Percentiles rank a stretch among this genome's conserved stretches.
Conservation (phyloP, 169 alveolate genomes). For the Plasmodium gonderi region DNA sequence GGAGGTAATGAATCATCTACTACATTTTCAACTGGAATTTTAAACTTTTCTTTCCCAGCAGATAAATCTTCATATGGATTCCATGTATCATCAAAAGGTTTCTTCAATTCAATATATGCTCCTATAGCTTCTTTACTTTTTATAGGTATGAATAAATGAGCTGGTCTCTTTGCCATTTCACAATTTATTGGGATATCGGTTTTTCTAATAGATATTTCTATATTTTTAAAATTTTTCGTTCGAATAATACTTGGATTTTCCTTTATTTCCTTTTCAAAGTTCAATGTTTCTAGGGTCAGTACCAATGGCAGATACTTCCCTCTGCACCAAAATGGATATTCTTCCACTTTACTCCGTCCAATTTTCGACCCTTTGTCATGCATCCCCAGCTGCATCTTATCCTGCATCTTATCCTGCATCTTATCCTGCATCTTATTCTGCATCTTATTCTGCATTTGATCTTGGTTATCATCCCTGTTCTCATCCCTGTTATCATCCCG, state of each 20-base stretch:
- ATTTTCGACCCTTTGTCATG: neutral
- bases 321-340: slow-evolving; percentile 48
- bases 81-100: slow-evolving; percentile 82
- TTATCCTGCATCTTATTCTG: neutral
- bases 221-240: slow-evolving; percentile 48
- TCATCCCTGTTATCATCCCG: neutral
- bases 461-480: neutral
- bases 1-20: slow-evolving; percentile 85
- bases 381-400: neutral
- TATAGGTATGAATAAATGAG: slow-evolving; percentile 81
- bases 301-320: slow-evolving; percentile 63
- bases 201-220: slow-evolving; percentile 19
- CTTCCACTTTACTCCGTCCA: neutral
- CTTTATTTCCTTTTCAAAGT: slow-evolving; percentile 49
- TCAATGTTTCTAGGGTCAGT: slow-evolving; percentile 22
- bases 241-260: slow-evolving; percentile 31
- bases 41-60: slow-evolving; percentile 83
- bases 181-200: slow-evolving; percentile 75
- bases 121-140: slow-evolving; percentile 79
- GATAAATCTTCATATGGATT: slow-evolving; percentile 85
- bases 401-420: neutral
- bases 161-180: slow-evolving; percentile 82
- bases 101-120: slow-evolving; percentile 80
- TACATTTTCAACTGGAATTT: slow-evolving; percentile 83
- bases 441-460: too few species aligned